Percentiles rank a stretch among this genome's conserved stretches.
phyloP scores from a whole-genome alignment of 345 rosid species.

The Eucalyptus polyanthemos region DNA sequence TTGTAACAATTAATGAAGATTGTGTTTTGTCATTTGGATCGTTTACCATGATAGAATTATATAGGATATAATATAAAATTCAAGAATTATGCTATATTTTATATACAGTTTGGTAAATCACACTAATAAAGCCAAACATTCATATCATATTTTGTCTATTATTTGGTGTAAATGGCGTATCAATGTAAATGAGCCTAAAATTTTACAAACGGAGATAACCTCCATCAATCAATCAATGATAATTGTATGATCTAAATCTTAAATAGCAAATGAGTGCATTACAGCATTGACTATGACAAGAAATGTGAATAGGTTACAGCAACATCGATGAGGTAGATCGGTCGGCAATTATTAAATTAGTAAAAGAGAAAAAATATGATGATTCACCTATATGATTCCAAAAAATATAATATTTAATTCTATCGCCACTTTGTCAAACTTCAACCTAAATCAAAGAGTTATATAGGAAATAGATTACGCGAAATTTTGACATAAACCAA shows the following conservation, averaged over 20 bases:
- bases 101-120: not conserved
- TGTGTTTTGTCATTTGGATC: not conserved
- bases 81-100: too few species aligned
- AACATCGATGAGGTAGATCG: rapidly evolving
- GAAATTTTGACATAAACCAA: not conserved
- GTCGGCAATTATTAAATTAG: rapidly evolving
- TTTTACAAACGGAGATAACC: not conserved
- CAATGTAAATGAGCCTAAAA: too few species aligned
- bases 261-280: not conserved
- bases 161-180: too few species aligned
- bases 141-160: too few species aligned
- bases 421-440: not conserved
- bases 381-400: not conserved
- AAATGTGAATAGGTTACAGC: not conserved
- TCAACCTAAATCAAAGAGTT: not conserved
- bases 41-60: too few species aligned
- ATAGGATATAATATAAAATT: too few species aligned
- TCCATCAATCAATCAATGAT: too few species aligned
- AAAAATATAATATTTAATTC: not conserved
- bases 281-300: too few species aligned
- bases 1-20: not conserved
- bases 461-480: not conserved
- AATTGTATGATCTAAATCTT: too few species aligned
- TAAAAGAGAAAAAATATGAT: not conserved
- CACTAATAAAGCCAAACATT: not conserved